phyloP scores from a whole-genome alignment of 768 basidiomycete genomes.

The Auricularia sp. region DNA sequence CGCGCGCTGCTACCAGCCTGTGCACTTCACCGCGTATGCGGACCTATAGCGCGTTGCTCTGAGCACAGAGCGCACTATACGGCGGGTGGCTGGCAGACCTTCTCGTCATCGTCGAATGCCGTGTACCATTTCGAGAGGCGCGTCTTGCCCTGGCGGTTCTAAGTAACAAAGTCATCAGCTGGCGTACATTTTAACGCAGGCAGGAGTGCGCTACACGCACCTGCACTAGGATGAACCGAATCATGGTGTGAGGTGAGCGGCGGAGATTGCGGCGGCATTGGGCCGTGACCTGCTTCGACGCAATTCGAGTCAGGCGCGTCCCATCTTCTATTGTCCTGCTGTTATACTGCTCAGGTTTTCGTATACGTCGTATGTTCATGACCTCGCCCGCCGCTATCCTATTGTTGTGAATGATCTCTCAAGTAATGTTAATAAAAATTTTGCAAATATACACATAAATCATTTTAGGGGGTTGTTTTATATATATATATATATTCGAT shows the following conservation, averaged over 20 bases:
- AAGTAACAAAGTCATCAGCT: conserved; percentile 1
- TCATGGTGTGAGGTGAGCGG: conserved; percentile 44
- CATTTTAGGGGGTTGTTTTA: no score
- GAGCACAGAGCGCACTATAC: neutral
- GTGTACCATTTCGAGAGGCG: conserved; percentile 97
- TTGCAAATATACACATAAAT: no score
- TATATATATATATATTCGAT: no score
- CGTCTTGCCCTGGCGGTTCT: conserved; percentile 99
- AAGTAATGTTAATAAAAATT: no score
- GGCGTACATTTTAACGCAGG: neutral
- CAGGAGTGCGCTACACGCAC: conserved; percentile 29
- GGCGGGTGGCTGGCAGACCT: conserved; percentile 39
- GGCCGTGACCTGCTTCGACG: no score
- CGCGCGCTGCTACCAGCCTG: conserved; percentile 86
- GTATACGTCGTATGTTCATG: no score
- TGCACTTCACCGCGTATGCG: conserved; percentile 94
- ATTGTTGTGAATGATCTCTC: no score
- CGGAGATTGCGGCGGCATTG: neutral
- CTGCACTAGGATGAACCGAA: conserved; percentile 96
- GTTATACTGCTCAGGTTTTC: no score
- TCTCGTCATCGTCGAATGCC: conserved; percentile 98
- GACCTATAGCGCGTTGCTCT: conserved; percentile 41
- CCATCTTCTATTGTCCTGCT: no score
- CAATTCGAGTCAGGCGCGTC: no score
- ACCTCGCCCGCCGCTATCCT: no score